Percentiles rank a stretch among this genome's conserved stretches.
phyloP scores from a whole-genome alignment of 768 basidiomycete species.

The Trametes cingulata region DNA sequence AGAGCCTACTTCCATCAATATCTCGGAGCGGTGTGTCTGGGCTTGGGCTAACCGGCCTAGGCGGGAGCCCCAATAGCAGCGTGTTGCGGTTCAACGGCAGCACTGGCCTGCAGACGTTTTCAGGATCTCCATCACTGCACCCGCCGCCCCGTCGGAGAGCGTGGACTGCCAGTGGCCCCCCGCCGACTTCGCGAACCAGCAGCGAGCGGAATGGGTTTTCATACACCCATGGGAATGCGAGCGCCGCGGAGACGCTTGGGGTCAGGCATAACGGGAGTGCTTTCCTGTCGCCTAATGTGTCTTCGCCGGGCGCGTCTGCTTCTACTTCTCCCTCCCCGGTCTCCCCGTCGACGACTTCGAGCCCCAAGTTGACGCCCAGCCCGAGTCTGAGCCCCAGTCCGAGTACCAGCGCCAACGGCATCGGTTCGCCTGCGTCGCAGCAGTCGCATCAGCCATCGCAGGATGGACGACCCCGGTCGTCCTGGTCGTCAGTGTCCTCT shows the following conservation, averaged over 20 bases:
- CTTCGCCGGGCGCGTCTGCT: slow-evolving; percentile 11
- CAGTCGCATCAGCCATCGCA: not conserved
- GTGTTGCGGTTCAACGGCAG: slow-evolving; percentile 28
- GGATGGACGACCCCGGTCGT: slow-evolving; percentile 19
- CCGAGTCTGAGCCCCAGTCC: slow-evolving; percentile 17
- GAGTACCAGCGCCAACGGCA: slow-evolving; percentile 1
- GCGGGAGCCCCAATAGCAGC: slow-evolving; percentile 21
- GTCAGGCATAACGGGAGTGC: slow-evolving; percentile 26
- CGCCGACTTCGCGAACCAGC: slow-evolving; percentile 29
- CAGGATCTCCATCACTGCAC: slow-evolving; percentile 32
- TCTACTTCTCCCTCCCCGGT: slow-evolving; percentile 10
- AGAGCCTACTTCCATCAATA: slow-evolving; percentile 9
- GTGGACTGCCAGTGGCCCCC: slow-evolving; percentile 12
- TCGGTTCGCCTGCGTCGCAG: slow-evolving; percentile 4
- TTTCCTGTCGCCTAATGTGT: slow-evolving; percentile 22
- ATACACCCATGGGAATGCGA: slow-evolving; percentile 36
- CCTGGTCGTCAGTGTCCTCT: slow-evolving; percentile 27
- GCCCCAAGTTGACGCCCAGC: slow-evolving; percentile 13
- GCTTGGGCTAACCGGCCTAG: slow-evolving; percentile 1
- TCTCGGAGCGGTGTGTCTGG: slow-evolving; percentile 1
- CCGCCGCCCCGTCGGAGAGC: slow-evolving; percentile 32
- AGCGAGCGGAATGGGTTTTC: slow-evolving; percentile 26
- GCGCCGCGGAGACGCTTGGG: slow-evolving; percentile 38
- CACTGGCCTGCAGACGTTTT: slow-evolving; percentile 14
- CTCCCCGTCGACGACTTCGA: slow-evolving; percentile 19